Evolutionary conservation across 371 early-diverging fungal species (phyloP), one percentile per base, ranked within the genome.

Genomic region (Mucor indicus): DNA sequence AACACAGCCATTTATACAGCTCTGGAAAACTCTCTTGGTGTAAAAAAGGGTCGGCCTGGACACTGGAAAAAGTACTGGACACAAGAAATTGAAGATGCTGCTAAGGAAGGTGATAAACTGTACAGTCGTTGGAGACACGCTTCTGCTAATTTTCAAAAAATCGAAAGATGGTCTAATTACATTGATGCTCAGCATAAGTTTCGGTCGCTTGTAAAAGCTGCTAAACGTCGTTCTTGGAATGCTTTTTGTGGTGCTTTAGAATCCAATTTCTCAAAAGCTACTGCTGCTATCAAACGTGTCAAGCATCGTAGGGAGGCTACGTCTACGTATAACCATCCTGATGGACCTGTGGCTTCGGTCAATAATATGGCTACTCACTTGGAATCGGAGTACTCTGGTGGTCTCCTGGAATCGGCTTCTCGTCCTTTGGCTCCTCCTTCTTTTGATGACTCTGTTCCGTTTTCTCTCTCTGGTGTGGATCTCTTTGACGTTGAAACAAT

Each of bases 41-140:
- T 16, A 6, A 38, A 35, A 6, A 1, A 7, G 7, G 13, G 36
- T 19, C 35, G 48, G 5, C 54, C 54, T 9, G 42, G 30, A 2
- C 48, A 43, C 13, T 54, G 55, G 55, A 44, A 52, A 33, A 44
- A 32, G 16, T 52, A 44, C 45, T 52, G 52, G 52, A 31, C 52
- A 0, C 11, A 2, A 31, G 44, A 46, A 12, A 22, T 54, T 2
- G 27, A 41, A 19, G 43, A 23, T 43, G 48, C 48, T 16, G 55
- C 44, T 13, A 1, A 11, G n/a, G 1, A 35, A 2, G 30, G 55
- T 3, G 55, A 48, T 32, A 2, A 9, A 7, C 35, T 27, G 13
- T 55, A 48, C 15, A 16, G 48, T 22, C 15, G 27, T 1, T 55
- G 55, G 55, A 29, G 44, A 2, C 44, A 24, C 10, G n/a, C 41